Conservation (phyloP, 441 rosid genomes). For the Manihot esculenta region DNA sequence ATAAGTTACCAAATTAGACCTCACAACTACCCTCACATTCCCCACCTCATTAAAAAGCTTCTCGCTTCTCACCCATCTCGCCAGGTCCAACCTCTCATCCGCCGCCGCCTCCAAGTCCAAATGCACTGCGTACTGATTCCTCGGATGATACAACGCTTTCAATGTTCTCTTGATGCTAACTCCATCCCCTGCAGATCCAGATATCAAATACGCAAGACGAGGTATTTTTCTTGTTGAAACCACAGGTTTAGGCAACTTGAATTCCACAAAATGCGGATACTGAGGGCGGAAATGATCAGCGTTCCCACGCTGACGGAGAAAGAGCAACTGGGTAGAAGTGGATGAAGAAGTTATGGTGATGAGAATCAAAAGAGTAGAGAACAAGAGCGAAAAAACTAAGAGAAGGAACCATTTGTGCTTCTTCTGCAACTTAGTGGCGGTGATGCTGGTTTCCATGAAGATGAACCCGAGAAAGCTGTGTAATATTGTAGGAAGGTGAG, state of each 20-base stretch:
- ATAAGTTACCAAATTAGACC: slow-evolving; percentile 40
- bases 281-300: slow-evolving; percentile 29
- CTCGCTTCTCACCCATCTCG: slow-evolving; percentile 19
- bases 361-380: slow-evolving; percentile 43
- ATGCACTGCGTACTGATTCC: slow-evolving; percentile 29
- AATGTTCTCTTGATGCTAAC: slow-evolving; percentile 18
- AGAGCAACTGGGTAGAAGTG: slow-evolving; percentile 21
- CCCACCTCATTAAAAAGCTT: slow-evolving; percentile 25
- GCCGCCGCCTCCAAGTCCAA: slow-evolving; percentile 28
- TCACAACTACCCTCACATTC: slow-evolving; percentile 29
- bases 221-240: slow-evolving; percentile 2
- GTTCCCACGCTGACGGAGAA: slow-evolving; percentile 14
- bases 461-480: background rate
- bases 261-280: slow-evolving; percentile 28
- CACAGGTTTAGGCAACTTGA: slow-evolving; percentile 12
- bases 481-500: background rate
- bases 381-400: slow-evolving; percentile 32
- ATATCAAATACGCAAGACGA: slow-evolving; percentile 29
- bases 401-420: slow-evolving; percentile 46
- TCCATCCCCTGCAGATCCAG: slow-evolving; percentile 31
- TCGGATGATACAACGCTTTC: slow-evolving; percentile 31
- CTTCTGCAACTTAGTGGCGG: slow-evolving; percentile 32
- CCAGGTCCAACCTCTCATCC: slow-evolving; percentile 29
- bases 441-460: slow-evolving; percentile 34
- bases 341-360: slow-evolving; percentile 34